phyloP scores from a whole-genome alignment of 495 filamentous ascomycete species.

The Hypoxylon subgilvum region DNA sequence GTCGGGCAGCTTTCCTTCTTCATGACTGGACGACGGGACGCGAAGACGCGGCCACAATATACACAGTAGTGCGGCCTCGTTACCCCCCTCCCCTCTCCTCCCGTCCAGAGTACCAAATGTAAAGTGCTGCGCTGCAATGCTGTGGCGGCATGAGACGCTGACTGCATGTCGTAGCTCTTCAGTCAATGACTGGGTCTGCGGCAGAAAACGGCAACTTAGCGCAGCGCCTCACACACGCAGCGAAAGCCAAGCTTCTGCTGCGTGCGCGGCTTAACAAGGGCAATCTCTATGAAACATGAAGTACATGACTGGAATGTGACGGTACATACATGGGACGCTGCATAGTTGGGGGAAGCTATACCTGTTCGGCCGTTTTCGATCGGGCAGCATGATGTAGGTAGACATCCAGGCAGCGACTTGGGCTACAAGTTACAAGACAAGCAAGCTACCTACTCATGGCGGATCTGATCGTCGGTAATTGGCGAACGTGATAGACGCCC shows the following conservation, averaged over 20 bases:
- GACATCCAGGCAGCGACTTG: neutral
- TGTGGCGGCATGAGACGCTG: conserved; percentile 34
- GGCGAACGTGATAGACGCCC: neutral
- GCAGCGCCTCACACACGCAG: conserved; percentile 21
- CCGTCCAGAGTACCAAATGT: conserved; percentile 3
- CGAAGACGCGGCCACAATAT: conserved; percentile 25
- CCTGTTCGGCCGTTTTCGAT: conserved; percentile 22
- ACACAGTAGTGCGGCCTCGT: conserved; percentile 21
- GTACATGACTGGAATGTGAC: conserved; percentile 15
- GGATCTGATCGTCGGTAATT: conserved; percentile 11
- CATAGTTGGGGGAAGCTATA: neutral
- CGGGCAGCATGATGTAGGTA: neutral
- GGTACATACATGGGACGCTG: conserved; percentile 5
- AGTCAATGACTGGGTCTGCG: neutral
- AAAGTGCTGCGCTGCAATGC: conserved; percentile 25
- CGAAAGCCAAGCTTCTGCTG: conserved; percentile 17
- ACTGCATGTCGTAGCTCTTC: conserved; percentile 17
- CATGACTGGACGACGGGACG: conserved; percentile 4
- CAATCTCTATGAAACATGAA: conserved; percentile 28
- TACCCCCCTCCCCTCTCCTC: neutral
- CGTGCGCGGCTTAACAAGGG: conserved; percentile 19
- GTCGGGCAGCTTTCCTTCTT: conserved; percentile 2
- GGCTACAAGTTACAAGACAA: neutral
- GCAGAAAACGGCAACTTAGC: conserved; percentile 24
- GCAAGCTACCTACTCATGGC: conserved; percentile 1